Conservation (phyloP, 441 rosid genomes). For the Gossypium aridum region DNA sequence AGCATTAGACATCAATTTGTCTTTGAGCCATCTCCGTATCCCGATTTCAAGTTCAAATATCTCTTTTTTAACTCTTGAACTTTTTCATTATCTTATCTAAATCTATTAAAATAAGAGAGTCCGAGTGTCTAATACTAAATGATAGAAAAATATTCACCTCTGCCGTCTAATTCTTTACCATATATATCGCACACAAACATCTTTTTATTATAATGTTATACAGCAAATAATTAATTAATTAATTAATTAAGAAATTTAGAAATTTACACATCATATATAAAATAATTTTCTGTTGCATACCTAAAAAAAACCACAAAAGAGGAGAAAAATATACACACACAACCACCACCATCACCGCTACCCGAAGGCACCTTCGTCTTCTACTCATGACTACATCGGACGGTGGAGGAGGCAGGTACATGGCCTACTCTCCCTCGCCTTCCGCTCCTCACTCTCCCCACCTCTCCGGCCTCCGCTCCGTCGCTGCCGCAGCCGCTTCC, state of each 20-base stretch:
- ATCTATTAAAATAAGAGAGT: no score
- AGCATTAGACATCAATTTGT: no score
- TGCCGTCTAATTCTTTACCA: no score
- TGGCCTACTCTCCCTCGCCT: constrained; percentile 75
- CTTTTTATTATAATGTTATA: neutral
- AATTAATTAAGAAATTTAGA: neutral
- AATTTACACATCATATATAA: neutral
- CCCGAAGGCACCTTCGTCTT: neutral
- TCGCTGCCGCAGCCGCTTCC: constrained; percentile 23
- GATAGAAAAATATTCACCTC: no score
- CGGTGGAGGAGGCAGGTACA: constrained; percentile 40
- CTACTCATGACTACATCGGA: constrained; percentile 29
- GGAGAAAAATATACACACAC: neutral
- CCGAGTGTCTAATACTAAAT: no score
- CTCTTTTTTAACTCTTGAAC: no score
- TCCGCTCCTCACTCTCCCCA: constrained; percentile 68
- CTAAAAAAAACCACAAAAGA: neutral
- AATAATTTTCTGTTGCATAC: neutral
- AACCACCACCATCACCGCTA: neutral
- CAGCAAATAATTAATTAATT: neutral
- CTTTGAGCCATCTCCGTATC: no score
- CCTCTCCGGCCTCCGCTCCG: constrained; percentile 47
- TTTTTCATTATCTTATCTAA: no score
- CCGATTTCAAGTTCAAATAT: no score
- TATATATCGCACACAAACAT: neutral